Evolutionary conservation across 371 early-diverging fungal species (phyloP).

Genomic region (Mortierella sp.): DNA sequence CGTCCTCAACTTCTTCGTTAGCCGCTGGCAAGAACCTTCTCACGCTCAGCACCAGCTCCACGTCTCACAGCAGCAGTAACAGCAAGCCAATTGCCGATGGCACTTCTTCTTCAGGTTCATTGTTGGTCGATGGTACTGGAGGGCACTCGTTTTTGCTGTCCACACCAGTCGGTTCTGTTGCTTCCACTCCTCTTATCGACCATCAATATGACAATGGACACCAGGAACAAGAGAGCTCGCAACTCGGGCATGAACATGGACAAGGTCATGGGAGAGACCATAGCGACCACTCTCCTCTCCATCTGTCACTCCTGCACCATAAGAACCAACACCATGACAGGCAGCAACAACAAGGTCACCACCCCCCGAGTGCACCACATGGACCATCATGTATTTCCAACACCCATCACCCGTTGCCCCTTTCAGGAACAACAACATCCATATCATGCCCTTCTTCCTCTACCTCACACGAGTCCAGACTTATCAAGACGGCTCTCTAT

Average conservation of each 20-base stretch:
- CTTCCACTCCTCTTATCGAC: background rate
- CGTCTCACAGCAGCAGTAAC: background rate
- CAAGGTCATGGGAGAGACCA: background rate
- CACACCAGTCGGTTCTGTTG: background rate
- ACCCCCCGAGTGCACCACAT: slow-evolving; percentile 29
- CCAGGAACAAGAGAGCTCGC: background rate
- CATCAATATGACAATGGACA: background rate
- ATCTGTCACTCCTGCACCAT: background rate
- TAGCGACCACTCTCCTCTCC: background rate
- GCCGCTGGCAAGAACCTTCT: background rate
- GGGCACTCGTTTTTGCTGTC: background rate
- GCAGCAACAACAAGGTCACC: background rate
- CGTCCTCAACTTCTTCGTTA: background rate
- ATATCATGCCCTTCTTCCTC: slow-evolving; percentile 17
- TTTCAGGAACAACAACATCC: slow-evolving; percentile 12
- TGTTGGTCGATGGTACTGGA: background rate
- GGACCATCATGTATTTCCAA: background rate
- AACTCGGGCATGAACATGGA: no score
- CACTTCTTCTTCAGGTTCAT: background rate
- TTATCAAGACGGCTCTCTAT: slow-evolving; percentile 36
- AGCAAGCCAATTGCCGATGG: background rate
- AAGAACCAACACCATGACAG: background rate
- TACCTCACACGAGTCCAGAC: slow-evolving; percentile 31
- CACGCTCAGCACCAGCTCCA: background rate
- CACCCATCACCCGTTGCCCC: slow-evolving; percentile 11